phyloP scores from a whole-genome alignment of 78 protist species.

The Guillardia theta region DNA sequence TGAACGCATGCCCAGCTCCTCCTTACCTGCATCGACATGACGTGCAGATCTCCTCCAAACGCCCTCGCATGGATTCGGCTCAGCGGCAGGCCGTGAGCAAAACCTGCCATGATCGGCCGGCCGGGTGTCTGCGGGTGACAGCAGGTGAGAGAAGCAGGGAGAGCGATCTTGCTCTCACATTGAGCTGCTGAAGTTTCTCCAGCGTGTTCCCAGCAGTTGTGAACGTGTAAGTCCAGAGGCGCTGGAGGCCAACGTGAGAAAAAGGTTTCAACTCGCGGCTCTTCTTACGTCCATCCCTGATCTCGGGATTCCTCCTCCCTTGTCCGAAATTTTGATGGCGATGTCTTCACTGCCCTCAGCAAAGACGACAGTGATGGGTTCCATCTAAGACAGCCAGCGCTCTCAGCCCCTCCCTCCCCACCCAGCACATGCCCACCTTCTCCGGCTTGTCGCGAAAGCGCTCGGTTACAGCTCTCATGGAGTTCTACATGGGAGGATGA shows the following conservation, averaged over 20 bases:
- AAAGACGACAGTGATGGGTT: not conserved
- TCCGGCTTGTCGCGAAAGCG: not conserved
- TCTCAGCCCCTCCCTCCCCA: not conserved
- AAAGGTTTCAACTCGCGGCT: not conserved
- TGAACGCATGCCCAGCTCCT: not conserved
- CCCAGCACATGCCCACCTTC: no score
- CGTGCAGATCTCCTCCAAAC: not conserved
- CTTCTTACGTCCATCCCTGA: not conserved
- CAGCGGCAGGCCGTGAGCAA: conserved; percentile 25
- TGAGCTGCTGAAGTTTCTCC: not conserved
- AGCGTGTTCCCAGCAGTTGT: conserved; percentile 8
- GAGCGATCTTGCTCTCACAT: not conserved
- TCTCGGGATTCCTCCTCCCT: not conserved
- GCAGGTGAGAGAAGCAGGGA: not conserved
- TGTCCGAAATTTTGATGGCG: conserved; percentile 34
- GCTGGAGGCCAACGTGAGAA: no score
- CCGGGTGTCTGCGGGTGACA: not conserved
- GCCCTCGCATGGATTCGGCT: conserved; percentile 20
- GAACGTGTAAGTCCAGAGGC: conserved; percentile 24
- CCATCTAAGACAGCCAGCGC: not conserved
- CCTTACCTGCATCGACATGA: conserved; percentile 15
- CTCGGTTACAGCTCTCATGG: not conserved
- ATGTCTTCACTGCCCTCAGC: conserved; percentile 3
- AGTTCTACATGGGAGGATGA: not conserved
- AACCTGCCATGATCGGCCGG: not conserved